Evolutionary conservation across 495 filamentous ascomycete species (phyloP).

Genomic region (Amniculicola lignicola): DNA sequence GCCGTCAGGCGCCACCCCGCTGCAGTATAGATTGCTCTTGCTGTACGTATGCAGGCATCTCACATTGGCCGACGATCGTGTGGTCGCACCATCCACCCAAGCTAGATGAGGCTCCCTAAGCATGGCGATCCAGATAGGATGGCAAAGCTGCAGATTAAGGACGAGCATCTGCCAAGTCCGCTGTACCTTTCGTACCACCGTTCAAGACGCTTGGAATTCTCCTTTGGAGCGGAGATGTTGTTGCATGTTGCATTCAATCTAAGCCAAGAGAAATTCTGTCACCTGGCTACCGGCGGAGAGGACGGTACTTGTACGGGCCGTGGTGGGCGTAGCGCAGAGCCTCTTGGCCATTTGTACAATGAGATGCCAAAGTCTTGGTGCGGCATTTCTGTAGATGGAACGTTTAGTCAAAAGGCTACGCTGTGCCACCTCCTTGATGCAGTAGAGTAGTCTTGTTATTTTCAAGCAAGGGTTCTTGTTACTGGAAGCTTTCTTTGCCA

Average conservation of each 20-base stretch:
- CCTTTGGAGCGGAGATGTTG: constrained; percentile 3
- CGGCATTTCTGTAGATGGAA: background rate
- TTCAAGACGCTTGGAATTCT: background rate
- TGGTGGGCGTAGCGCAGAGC: background rate
- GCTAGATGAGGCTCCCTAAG: background rate
- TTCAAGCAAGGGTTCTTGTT: constrained; percentile 4
- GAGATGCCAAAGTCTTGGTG: background rate
- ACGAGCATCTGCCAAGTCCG: constrained; percentile 21
- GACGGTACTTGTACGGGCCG: background rate
- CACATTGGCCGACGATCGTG: constrained; percentile 4
- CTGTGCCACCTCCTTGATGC: background rate
- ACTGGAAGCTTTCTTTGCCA: background rate
- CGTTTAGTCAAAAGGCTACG: no score
- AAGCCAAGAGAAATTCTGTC: constrained; percentile 10
- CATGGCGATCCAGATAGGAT: background rate
- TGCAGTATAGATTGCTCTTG: no score
- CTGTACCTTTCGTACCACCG: background rate
- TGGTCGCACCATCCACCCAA: constrained; percentile 6
- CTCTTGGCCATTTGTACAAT: constrained; percentile 22
- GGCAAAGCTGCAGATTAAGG: constrained; percentile 1
- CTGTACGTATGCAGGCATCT: constrained; percentile 18
- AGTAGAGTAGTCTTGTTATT: background rate
- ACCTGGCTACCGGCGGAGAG: constrained; percentile 5
- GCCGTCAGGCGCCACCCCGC: constrained; percentile 4
- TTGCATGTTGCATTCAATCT: background rate